Percentiles rank a stretch among this genome's conserved stretches.
Conservation (phyloP, 1,284 basidiomycete species). For the Apiotrichum siamense region DNA sequence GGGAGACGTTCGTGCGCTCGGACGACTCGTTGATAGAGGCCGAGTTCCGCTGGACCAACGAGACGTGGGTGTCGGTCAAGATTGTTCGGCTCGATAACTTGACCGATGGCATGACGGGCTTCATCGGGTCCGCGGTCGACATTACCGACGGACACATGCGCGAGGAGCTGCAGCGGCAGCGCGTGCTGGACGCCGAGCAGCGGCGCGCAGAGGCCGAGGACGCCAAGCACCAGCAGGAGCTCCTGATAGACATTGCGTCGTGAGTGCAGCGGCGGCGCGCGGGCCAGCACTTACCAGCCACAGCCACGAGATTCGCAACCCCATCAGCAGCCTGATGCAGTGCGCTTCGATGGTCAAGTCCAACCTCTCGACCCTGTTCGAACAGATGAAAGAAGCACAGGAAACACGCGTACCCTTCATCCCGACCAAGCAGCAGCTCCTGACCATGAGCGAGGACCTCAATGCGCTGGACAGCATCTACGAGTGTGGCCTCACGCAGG, state of each 20-base stretch:
- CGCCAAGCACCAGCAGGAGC: constrained; percentile 42
- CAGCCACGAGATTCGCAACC: constrained; percentile 36
- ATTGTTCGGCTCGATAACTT: constrained; percentile 34
- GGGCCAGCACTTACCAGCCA: no score
- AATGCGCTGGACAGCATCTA: constrained; percentile 21
- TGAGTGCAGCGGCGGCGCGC: neutral
- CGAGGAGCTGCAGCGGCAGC: constrained; percentile 36
- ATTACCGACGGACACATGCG: constrained; percentile 41
- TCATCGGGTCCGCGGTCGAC: constrained; percentile 34
- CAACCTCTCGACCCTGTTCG: constrained; percentile 32
- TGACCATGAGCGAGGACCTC: constrained; percentile 15
- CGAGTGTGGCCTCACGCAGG: constrained; percentile 39
- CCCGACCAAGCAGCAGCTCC: constrained; percentile 13
- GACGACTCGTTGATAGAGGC: constrained; percentile 2
- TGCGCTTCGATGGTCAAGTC: constrained; percentile 44
- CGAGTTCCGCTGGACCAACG: constrained; percentile 34
- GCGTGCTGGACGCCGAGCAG: constrained; percentile 41
- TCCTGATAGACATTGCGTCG: constrained; percentile 46
- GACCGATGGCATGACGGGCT: constrained; percentile 31
- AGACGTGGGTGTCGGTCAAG: constrained; percentile 24
- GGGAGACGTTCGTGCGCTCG: constrained; percentile 18
- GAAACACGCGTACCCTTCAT: neutral
- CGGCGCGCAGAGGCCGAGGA: constrained; percentile 43
- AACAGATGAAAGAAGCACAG: constrained; percentile 23
- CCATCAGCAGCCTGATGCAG: constrained; percentile 21